Evolutionary conservation across 177 flowering plant genomes (phyloP), one percentile per base, ranked within the genome.

Genomic region (Vitis hybrid): DNA sequence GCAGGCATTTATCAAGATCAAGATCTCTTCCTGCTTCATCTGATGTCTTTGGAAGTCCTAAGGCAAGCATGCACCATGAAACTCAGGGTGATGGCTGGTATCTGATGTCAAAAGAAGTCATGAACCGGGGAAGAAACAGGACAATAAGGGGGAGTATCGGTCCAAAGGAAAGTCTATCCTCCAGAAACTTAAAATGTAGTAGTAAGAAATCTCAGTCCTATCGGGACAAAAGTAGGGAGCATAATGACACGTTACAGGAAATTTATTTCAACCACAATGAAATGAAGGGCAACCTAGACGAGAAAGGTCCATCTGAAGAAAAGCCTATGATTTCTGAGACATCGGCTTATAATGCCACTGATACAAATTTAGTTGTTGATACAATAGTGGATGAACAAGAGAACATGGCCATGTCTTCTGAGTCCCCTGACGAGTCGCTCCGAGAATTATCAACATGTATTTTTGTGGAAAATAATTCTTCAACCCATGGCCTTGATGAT

Each of bases 1-100:
- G 75, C 10, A 71, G 69, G 56, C 81, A 60, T 39, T 67, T 85
- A 49, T 72, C 85, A 62, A 82, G 86, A 74, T 89, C 95, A 45
- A 88, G 80, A 69, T 88, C 94, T 65, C 81, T 87, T 69, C 90
- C 92, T 68, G 70, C 86, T 62, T 79, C 91, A 23, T 80, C 85
- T 60, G 56, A 70, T 65, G 56, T 68, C 51, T 62, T 71, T 69
- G 76, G 76, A 71, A 81, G 75, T 76, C 77, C 74, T 11, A 82
- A 65, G 67, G 54, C 75, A 49, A 77, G 74, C 66, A 60, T 64
- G 64, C 69, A 68, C 8, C 73, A 32, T 70, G 81, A 74, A 80
- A 34, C 71, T 62, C 56, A 56, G 57, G 60, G 59, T 19, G 71
- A 74, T 71, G 80, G 78, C 45, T 74, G 75, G 71, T 56, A 49